Conservation (phyloP, 352 stramenopile genomes). For the Ophiocytium majus region DNA sequence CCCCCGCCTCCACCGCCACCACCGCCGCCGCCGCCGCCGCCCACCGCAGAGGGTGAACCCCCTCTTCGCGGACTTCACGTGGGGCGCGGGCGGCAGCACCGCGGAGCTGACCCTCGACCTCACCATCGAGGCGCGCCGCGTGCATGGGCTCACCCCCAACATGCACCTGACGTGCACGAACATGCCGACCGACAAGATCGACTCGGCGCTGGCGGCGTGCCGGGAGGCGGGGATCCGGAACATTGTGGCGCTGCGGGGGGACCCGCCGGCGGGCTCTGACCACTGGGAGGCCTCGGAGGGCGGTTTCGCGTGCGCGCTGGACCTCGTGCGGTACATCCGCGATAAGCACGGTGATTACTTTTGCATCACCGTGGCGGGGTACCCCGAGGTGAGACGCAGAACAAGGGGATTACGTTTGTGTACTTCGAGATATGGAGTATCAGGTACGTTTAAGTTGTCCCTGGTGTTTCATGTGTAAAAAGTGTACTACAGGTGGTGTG, state of each 20-base stretch:
- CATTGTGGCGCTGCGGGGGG: constrained; percentile 93
- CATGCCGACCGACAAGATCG: constrained; percentile 87
- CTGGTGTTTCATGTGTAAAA: no score
- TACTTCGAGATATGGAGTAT: no score
- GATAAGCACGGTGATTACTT: constrained; percentile 90
- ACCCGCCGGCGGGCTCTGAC: constrained; percentile 45
- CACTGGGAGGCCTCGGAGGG: constrained; percentile 66
- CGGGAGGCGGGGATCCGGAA: constrained; percentile 86
- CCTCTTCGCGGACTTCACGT: constrained; percentile 98
- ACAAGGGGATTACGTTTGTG: no score
- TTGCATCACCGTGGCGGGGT: constrained; percentile 92
- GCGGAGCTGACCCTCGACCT: constrained; percentile 93
- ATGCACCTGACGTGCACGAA: constrained; percentile 94
- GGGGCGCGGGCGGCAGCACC: constrained; percentile 93
- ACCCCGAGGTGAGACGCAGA: constrained; percentile 88
- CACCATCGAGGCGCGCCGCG: constrained; percentile 65
- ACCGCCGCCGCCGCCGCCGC: no score
- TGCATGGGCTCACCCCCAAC: constrained; percentile 67
- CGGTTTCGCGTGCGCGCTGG: constrained; percentile 65
- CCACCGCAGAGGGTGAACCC: constrained; percentile 64
- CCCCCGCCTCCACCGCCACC: background rate
- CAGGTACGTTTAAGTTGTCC: no score
- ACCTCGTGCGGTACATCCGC: constrained; percentile 81
- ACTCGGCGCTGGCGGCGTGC: constrained; percentile 76
- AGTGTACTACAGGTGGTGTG: no score